phyloP scores from a whole-genome alignment of 2,329 filamentous ascomycete genomes.

The Microdochium bolleyi region DNA sequence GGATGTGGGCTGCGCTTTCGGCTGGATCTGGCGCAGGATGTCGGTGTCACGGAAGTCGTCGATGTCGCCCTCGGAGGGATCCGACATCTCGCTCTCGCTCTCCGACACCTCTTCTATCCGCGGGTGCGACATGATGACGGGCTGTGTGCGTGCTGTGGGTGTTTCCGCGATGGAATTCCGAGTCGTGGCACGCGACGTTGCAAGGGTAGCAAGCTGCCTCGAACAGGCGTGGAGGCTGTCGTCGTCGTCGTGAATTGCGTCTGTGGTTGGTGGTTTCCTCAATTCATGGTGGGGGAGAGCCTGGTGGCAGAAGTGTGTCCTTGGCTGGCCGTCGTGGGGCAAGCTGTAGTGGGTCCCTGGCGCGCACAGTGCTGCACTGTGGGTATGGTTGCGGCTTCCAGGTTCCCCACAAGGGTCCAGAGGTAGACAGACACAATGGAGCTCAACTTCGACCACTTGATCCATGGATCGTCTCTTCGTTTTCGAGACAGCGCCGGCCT shows the following conservation, averaged over 20 bases:
- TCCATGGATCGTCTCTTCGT: too few species aligned
- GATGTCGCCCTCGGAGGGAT: slow-evolving; percentile 83
- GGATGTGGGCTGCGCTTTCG: slow-evolving; percentile 22
- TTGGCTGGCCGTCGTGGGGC: background rate
- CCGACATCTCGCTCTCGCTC: slow-evolving; percentile 63
- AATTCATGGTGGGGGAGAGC: background rate
- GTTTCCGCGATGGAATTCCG: too few species aligned
- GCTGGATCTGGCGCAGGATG: slow-evolving; percentile 40
- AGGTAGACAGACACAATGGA: too few species aligned
- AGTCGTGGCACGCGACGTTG: too few species aligned
- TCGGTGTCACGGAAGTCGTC: slow-evolving; percentile 52
- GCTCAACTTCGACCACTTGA: too few species aligned
- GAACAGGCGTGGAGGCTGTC: too few species aligned
- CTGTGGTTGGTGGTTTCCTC: background rate
- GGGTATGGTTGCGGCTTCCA: too few species aligned
- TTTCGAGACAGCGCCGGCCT: too few species aligned
- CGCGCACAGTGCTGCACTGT: background rate
- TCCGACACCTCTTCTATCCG: slow-evolving; percentile 90
- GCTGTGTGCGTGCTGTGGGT: background rate
- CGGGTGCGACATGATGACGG: slow-evolving; percentile 65
- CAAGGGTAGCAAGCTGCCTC: too few species aligned
- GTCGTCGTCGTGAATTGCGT: background rate
- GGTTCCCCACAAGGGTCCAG: too few species aligned
- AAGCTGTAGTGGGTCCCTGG: background rate
- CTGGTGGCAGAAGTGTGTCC: too few species aligned